Conservation (phyloP, 2,329 filamentous ascomycete genomes). For the Ophiostoma ulmi region DNA sequence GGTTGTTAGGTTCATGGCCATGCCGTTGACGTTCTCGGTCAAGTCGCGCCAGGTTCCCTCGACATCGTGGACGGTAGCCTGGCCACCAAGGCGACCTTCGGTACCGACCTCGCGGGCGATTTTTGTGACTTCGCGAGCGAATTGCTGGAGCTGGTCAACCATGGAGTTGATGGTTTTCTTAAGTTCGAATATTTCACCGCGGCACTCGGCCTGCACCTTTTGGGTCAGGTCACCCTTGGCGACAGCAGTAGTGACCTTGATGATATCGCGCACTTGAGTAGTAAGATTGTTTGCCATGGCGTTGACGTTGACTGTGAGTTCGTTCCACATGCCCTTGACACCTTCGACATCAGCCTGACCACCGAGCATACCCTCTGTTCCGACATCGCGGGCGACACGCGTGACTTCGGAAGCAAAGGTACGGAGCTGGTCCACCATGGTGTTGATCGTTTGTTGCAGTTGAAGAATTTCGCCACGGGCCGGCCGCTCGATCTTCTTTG, state of each 20-base stretch:
- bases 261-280: constrained; percentile 91
- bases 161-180: constrained; percentile 99
- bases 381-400: constrained; percentile 75
- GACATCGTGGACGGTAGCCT: constrained; percentile 92
- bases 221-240: constrained; percentile 87
- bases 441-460: constrained; percentile 81
- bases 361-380: constrained; percentile 75
- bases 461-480: constrained; percentile 78
- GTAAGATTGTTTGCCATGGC: constrained; percentile 85
- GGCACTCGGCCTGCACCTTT: constrained; percentile 89
- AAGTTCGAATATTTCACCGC: constrained; percentile 86
- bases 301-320: constrained; percentile 78
- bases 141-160: constrained; percentile 96
- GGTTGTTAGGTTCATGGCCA: constrained; percentile 97
- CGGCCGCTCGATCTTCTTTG: constrained; percentile 76
- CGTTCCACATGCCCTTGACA: constrained; percentile 85
- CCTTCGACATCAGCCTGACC: constrained; percentile 79
- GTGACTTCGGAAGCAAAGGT: constrained; percentile 82
- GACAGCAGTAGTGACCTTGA: constrained; percentile 68
- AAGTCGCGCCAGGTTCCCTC: constrained; percentile 96
- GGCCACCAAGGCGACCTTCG: constrained; percentile 86
- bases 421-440: constrained; percentile 80
- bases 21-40: constrained; percentile 93
- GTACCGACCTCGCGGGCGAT: constrained; percentile 95
- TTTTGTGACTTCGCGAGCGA: constrained; percentile 93